Evolutionary conservation across 192 early-diverging fungal genomes (phyloP).

Genomic region (Umbelopsis ramanniana): DNA sequence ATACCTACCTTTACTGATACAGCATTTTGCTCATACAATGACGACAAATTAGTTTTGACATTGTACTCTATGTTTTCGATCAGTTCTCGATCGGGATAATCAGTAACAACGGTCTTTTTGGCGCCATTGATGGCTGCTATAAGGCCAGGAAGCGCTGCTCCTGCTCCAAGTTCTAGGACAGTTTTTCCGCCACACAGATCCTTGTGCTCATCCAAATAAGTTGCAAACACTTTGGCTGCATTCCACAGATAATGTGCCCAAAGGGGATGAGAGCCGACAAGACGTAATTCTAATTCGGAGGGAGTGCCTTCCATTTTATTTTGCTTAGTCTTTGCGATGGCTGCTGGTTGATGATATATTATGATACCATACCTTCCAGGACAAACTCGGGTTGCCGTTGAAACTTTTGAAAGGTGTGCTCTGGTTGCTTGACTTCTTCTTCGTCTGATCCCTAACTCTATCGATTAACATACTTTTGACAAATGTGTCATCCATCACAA

Average conservation of each 20-base stretch:
- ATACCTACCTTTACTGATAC: constrained; percentile 22
- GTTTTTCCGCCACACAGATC: constrained; percentile 59
- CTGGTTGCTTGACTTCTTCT: constrained; percentile 47
- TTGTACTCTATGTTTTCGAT: constrained; percentile 79
- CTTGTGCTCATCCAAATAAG: constrained; percentile 75
- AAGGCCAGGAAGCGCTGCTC: constrained; percentile 81
- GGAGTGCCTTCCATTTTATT: constrained; percentile 16
- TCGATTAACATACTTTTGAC: not conserved
- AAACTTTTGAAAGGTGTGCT: constrained; percentile 60
- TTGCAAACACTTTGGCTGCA: constrained; percentile 80
- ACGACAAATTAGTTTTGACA: constrained; percentile 54
- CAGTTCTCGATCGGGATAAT: constrained; percentile 80
- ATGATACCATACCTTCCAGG: not conserved
- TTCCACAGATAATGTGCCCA: constrained; percentile 95
- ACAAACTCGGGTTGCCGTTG: constrained; percentile 49
- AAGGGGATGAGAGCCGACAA: constrained; percentile 77
- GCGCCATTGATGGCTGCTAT: constrained; percentile 74
- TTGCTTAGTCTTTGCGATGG: not conserved
- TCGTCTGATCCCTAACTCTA: constrained; percentile 29
- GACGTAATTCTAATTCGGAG: constrained; percentile 52
- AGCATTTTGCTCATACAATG: constrained; percentile 21
- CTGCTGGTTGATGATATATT: not conserved
- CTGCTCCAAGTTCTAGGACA: constrained; percentile 85
- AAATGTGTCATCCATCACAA: not conserved
- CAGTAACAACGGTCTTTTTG: constrained; percentile 69